phyloP scores from a whole-genome alignment of 192 early-diverging fungal genomes.

The Funneliformis mosseae region DNA sequence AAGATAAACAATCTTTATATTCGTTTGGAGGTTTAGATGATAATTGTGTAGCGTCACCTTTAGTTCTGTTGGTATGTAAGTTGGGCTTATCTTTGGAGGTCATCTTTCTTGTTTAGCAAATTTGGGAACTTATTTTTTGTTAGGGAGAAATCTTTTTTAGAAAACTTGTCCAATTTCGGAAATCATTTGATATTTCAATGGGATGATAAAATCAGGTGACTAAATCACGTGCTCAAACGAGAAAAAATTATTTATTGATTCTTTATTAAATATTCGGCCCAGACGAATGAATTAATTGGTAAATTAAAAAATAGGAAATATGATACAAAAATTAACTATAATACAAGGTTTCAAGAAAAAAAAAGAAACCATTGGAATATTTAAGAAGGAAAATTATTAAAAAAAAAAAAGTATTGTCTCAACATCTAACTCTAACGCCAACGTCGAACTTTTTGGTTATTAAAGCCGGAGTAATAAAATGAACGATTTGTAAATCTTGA shows the following conservation, averaged over 20 bases:
- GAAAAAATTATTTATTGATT: too few species aligned
- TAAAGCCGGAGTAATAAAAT: constrained; percentile 45
- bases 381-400: background rate
- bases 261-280: background rate
- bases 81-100: background rate
- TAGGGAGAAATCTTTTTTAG: too few species aligned
- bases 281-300: background rate
- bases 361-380: background rate
- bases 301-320: too few species aligned
- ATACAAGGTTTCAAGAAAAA: background rate
- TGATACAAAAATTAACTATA: background rate
- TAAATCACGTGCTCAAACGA: too few species aligned
- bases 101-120: background rate
- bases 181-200: too few species aligned
- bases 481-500: constrained; percentile 45
- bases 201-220: too few species aligned
- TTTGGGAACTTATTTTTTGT: too few species aligned
- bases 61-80: background rate
- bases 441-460: constrained; percentile 40
- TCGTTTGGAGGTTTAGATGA: background rate
- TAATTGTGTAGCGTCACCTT: background rate
- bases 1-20: background rate
- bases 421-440: background rate
- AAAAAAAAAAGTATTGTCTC: background rate
- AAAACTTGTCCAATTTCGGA: too few species aligned